Conservation (phyloP, 2,329 filamentous ascomycete genomes). For the Escovopsis sp. region DNA sequence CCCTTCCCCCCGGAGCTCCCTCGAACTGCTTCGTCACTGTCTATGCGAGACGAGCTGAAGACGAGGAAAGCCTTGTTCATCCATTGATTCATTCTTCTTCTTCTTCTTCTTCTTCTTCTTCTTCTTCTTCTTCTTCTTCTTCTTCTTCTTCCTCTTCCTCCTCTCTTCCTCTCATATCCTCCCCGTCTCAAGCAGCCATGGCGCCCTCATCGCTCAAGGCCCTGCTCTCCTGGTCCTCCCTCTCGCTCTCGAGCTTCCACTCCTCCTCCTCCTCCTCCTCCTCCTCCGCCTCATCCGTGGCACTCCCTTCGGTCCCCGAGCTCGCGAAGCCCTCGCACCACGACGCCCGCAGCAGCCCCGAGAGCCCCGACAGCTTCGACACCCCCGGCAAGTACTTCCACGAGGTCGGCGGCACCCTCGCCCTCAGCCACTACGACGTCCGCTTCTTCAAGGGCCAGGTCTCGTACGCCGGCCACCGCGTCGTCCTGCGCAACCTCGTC, state of each 20-base stretch:
- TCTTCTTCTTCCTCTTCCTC: too few relatives aligned
- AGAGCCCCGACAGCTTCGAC: too few relatives aligned
- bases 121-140: too few relatives aligned
- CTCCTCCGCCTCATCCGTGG: constrained; percentile 1
- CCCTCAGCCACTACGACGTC: constrained; percentile 57
- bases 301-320: too few relatives aligned
- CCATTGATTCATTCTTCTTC: too few relatives aligned
- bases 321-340: neutral
- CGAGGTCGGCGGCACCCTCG: constrained; percentile 45
- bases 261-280: neutral
- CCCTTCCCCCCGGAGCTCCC: too few relatives aligned
- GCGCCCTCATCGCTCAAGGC: constrained; percentile 2
- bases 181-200: too few relatives aligned
- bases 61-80: too few relatives aligned
- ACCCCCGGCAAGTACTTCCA: constrained; percentile 57
- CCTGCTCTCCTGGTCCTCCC: neutral
- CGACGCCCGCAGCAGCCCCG: neutral
- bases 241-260: constrained; percentile 1
- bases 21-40: too few relatives aligned
- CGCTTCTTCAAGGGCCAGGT: constrained; percentile 54
- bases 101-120: too few relatives aligned
- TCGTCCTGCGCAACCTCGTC: constrained; percentile 53
- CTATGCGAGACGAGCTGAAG: too few relatives aligned
- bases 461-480: constrained; percentile 49
- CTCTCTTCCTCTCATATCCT: too few relatives aligned